Evolutionary conservation across 106 monocot species (phyloP).

Genomic region (Posidonia australis): DNA sequence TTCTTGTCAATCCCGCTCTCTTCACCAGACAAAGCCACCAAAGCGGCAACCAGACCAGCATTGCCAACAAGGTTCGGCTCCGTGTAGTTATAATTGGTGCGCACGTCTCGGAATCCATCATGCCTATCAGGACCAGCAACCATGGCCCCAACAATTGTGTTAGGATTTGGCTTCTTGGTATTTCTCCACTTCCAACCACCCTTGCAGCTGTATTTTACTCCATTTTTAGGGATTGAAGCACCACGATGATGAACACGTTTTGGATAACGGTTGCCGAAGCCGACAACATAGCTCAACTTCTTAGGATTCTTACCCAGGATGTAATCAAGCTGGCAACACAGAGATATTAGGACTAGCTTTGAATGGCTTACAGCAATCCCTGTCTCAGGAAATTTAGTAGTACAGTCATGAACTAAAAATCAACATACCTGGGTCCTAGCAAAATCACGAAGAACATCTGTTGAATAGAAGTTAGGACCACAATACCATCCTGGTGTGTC

Average conservation of each 20-base stretch:
- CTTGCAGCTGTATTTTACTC: slow-evolving; percentile 20
- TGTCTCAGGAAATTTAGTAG: no score
- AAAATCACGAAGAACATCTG: slow-evolving; percentile 13
- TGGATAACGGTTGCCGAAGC: slow-evolving; percentile 9
- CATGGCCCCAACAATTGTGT: slow-evolving; percentile 20
- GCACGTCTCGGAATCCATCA: slow-evolving; percentile 18
- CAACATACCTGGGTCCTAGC: slow-evolving; percentile 15
- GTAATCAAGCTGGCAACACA: slow-evolving; percentile 12
- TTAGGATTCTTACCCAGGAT: slow-evolving; percentile 16
- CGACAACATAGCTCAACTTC: slow-evolving; percentile 20
- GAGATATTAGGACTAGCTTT: no score
- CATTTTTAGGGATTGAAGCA: slow-evolving; percentile 14
- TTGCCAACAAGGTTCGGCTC: slow-evolving; percentile 21
- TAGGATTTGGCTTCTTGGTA: slow-evolving; percentile 12
- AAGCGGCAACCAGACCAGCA: slow-evolving; percentile 21
- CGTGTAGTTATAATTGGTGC: slow-evolving; percentile 22
- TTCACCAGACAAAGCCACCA: slow-evolving; percentile 19
- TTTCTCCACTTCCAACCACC: slow-evolving; percentile 29
- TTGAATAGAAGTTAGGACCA: slow-evolving; percentile 11
- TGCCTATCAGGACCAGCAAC: slow-evolving; percentile 19
- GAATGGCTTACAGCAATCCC: no score
- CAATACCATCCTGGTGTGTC: slow-evolving; percentile 21
- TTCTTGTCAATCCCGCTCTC: slow-evolving; percentile 17
- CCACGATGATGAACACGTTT: slow-evolving; percentile 20
- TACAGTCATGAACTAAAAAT: no score